Base-by-base conservation (phyloP, 345 rosid species). In the Eucalyptus erythrocorys region DNA sequence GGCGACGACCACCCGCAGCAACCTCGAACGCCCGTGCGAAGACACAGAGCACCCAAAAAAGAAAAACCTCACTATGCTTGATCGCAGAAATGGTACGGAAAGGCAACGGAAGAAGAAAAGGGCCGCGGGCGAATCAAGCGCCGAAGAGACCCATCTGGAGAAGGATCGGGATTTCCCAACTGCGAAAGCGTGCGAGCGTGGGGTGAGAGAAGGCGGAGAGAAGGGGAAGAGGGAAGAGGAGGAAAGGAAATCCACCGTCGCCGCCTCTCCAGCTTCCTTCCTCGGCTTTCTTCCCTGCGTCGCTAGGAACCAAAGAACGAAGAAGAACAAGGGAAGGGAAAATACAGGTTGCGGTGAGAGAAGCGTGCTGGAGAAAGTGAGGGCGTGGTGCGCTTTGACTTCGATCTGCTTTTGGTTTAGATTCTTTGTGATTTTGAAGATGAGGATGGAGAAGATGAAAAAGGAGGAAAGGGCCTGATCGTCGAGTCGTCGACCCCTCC, bases 11-110 rank as follows among this genome's bases (percentile, higher is more conserved):
- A 0, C 90, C 87, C 87, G 30, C 61, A 90, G 92, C 50, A 90
- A 89, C 89, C 91, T 42, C 37, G 93, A 81, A 87, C 53, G 89
- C 88, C 94, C 98, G 94, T 93, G 85, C 88, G 88, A 86, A 89
- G 84, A 71, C 37, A 71, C 17, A 27, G 66, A 4, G 45, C 43
- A 37, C 17, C 64, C 66, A 24, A 30, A 50, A 48, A 27, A 34
- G 42, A 40, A 84, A 88, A 90, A 87, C 45, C 57, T 17, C 14
- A 21, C 11, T 19, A 30, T 8, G 48, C 8, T 27, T 21, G 61
- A 40, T 43, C 27, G 71, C 55, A 21, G 32, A 80, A 14, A 50
- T 6, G 42, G 71, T 32, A 40, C 1, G 86, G 34, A 45, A 71
- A 49, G 51, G 57, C 50, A 53, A 42, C 34, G 17, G 11, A 42